Percentiles rank a stretch among this genome's conserved stretches.
Conservation (phyloP, 805 yeast genomes). For the Nakazawaea populi region DNA sequence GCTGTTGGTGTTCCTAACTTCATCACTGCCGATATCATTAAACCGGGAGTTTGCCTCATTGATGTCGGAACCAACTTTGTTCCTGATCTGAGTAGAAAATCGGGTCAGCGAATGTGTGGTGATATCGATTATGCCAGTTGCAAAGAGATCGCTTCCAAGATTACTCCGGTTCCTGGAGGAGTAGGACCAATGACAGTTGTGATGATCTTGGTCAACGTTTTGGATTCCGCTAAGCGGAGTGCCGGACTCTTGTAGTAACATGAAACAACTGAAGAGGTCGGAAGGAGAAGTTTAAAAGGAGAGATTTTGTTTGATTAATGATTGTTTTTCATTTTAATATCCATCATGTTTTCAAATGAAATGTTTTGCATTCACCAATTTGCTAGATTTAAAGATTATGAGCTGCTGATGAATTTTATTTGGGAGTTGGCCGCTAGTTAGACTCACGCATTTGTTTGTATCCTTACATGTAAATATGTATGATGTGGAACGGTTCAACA, state of each 20-base stretch:
- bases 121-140: slow-evolving; percentile 66
- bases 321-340: background rate
- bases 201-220: slow-evolving; percentile 67
- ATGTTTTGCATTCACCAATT: background rate
- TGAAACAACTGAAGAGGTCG: background rate
- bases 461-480: too few relatives aligned
- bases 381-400: too few relatives aligned
- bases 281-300: background rate
- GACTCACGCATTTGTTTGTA: too few relatives aligned
- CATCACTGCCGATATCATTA: slow-evolving; percentile 72
- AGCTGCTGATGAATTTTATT: background rate
- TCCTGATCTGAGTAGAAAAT: slow-evolving; percentile 57
- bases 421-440: too few relatives aligned
- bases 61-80: slow-evolving; percentile 83
- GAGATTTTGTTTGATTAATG: background rate
- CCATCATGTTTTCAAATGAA: background rate
- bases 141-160: slow-evolving; percentile 46
- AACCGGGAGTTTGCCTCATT: slow-evolving; percentile 60
- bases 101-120: slow-evolving; percentile 70
- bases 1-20: slow-evolving; percentile 72
- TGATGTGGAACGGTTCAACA: background rate
- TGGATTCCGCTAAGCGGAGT: slow-evolving; percentile 56
- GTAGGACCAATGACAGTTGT: slow-evolving; percentile 94
- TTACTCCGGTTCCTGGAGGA: slow-evolving; percentile 92
- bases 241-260: slow-evolving; percentile 1